Evolutionary conservation across 176 grass and related monocot genomes (phyloP), one percentile per base, ranked within the genome.

Genomic region (sorghum (Sorghum bicolor)): DNA sequence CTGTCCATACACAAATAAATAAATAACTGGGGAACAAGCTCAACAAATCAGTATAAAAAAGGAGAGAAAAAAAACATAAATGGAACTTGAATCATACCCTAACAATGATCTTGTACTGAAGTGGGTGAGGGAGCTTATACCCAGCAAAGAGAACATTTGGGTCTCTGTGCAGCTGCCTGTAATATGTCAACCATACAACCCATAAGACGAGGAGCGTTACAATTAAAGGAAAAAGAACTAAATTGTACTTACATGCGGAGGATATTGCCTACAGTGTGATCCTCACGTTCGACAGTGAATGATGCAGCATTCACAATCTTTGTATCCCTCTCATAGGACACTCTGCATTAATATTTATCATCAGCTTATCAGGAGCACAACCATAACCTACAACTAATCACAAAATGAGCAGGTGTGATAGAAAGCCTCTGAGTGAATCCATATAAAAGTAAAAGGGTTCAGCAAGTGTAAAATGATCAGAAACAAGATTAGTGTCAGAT

Each of bases 301-400:
- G 87, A 85, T 29, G 62, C 82, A 70, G 87, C 87, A 81, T 85
- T 89, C 70, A 89, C 78, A 36, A 89, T 89, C 87, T 89, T 89
- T 31, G 87, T 89, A 48, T 89, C 87, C 70, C 83, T 74, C 50
- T 89, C 87, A 33, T 85, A 85, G n/a, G 87, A 89, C 12, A 85
- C 82, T 70, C 87, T 89, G 70, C 38, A 39, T 39, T 39, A 39
- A 39, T 9, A 39, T 10, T 39, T 39, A 6, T 39, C 38, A 39
- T 39, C 5, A 39, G 38, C 10, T 39, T 39, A 39, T 39, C 38
- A 39, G 60, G 20, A 29, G 33, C 45, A 67, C 68, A 37, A 69
- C 5, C 26, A 65, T 28, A 33, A 19, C 8, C 20, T 67, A 43
- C 41, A 43, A 43, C 10, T 43, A 43, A 43, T 43, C 41, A 43